Percentiles rank a stretch among this genome's conserved stretches.
phyloP scores from a whole-genome alignment of 108 stramenopile species.

The Cyclotella sp. region DNA sequence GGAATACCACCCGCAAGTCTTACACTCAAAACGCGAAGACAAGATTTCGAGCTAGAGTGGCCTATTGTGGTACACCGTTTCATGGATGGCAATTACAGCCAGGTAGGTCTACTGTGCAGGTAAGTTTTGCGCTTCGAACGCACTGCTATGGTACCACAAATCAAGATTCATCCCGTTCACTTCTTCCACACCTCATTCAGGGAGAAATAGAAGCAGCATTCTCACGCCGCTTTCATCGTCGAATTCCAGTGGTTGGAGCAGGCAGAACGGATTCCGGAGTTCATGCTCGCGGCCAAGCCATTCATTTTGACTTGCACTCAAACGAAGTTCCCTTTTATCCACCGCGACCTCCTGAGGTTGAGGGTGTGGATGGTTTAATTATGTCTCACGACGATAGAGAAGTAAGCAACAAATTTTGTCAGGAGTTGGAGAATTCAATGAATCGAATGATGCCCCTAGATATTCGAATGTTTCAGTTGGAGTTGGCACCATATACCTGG shows the following conservation, averaged over 20 bases:
- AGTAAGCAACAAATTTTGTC: conserved; percentile 29
- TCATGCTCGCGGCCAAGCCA: conserved; percentile 85
- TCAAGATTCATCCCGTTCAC: neutral
- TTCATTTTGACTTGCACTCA: conserved; percentile 80
- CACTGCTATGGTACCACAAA: neutral
- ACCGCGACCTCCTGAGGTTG: neutral
- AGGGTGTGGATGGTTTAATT: neutral
- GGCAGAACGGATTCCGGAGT: conserved; percentile 87
- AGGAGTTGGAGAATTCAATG: conserved; percentile 56
- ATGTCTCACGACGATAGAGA: conserved; percentile 11
- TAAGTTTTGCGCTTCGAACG: neutral
- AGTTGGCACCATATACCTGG: conserved; percentile 44
- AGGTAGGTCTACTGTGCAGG: conserved; percentile 11
- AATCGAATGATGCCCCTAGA: conserved; percentile 73
- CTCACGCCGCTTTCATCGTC: conserved; percentile 57
- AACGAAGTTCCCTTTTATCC: conserved; percentile 25
- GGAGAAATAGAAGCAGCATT: conserved; percentile 75
- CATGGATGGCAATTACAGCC: conserved; percentile 39
- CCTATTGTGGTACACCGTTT: conserved; percentile 36
- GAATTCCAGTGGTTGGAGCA: conserved; percentile 75
- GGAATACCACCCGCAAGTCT: neutral
- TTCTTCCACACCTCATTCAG: conserved; percentile 20
- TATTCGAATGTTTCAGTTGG: conserved; percentile 66
- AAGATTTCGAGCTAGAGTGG: conserved; percentile 29
- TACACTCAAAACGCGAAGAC: neutral